These are phyloP conservation scores for Xylariaceae sp. DNA, from an alignment of 2,329 filamentous ascomycete species.

Conservation along the genomic window DNA sequence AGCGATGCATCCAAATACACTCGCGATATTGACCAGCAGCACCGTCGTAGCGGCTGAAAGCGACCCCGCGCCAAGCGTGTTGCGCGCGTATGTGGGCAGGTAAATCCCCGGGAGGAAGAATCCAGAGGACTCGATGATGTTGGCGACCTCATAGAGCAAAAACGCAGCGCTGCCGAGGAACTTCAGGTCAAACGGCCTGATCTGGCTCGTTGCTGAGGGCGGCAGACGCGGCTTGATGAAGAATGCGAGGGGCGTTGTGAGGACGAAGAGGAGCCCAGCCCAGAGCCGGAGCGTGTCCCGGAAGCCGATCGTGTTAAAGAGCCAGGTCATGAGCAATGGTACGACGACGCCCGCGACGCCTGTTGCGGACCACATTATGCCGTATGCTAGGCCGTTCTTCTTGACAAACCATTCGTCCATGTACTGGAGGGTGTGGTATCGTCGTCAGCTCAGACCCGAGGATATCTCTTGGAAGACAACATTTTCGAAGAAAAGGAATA, in stretches of 20 bases:
- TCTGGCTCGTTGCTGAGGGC: conserved; percentile 33
- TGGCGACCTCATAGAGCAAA: conserved; percentile 54
- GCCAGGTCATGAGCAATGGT: conserved; percentile 49
- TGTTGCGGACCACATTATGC: conserved; percentile 59
- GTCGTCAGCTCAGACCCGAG: background rate
- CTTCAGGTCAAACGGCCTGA: conserved; percentile 38
- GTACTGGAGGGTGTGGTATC: conserved; percentile 33
- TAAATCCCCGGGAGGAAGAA: conserved; percentile 63
- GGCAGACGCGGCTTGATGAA: conserved; percentile 56
- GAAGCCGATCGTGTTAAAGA: conserved; percentile 49
- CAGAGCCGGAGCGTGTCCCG: conserved; percentile 52
- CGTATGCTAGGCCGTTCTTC: conserved; percentile 57
- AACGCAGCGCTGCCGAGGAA: conserved; percentile 54
- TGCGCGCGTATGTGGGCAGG: conserved; percentile 53
- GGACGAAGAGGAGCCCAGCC: conserved; percentile 45
- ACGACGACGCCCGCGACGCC: conserved; percentile 48
- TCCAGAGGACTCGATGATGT: conserved; percentile 54
- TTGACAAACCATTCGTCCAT: conserved; percentile 60
- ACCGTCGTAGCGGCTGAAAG: conserved; percentile 54
- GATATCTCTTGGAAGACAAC: background rate
- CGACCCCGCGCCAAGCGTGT: conserved; percentile 43
- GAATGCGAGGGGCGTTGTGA: conserved; percentile 53
- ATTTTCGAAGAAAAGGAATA: background rate
- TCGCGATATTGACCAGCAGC: conserved; percentile 56
- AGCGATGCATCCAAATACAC: conserved; percentile 54